Base-by-base conservation (phyloP, 2,329 filamentous ascomycete species). In the Hypoxylon sp. region DNA sequence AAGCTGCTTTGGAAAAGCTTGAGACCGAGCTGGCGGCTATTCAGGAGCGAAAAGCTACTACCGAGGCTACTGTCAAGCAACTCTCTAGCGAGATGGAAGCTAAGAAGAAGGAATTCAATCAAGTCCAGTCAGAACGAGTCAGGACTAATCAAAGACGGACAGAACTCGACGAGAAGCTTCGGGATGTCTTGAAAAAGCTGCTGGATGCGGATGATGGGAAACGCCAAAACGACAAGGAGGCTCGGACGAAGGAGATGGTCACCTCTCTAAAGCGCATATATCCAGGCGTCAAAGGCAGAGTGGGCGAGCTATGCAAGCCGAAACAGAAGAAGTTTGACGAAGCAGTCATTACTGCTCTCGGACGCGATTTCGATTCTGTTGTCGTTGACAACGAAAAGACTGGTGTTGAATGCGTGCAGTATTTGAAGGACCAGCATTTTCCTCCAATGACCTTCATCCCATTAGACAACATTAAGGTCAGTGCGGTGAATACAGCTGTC, bases 291-390 rank as follows among this genome's bases (percentile, higher is more conserved):
- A 93, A 93, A 73, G 96, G 96, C 20, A 91, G 95, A 50, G 89
- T 98, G 50, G 93, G 94, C 70, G 94, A 97, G 72, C 88, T 99
- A 46, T 98, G 96, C 83, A 95, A 93, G 72, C 95, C 96, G 1
- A 98, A 98, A 81, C 94, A 98, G 82, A 98, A 97, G 82, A 98
- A 98, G 79, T 99, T 91, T 76, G 93, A 96, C 71, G 93, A 96
- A 73, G 96, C 96, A 50, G 93, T 99, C 70, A 94, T 93, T 75
- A 97, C 94, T 22, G 94, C 97, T 6, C 88, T 99, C 3, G 96
- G 96, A 56, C 90, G 93, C 61, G 93, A 98, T 77, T 97, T 97
- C 78, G 95, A 99, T 79, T 93, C 95, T 0, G 92, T 99, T 48
- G 90, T 99, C 54, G 95, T 98, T 8, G 96, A 99, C 75, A 95